These are phyloP conservation scores for Geranium incanum DNA, from an alignment of 441 rosid species.

Conservation along the genomic window DNA sequence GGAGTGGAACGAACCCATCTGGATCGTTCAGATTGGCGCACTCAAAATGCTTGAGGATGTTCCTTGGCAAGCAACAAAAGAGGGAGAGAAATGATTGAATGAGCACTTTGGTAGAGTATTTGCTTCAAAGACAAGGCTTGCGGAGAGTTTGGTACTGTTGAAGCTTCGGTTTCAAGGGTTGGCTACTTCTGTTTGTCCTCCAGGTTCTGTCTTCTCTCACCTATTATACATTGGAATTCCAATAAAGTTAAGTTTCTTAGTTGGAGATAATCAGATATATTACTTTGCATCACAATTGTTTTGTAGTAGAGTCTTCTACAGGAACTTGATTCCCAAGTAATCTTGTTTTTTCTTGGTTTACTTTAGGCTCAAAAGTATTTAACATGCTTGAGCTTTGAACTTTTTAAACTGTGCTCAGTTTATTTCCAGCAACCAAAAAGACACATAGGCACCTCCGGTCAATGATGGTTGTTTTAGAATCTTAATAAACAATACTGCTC, in stretches of 20 bases:
- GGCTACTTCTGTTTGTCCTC: constrained; percentile 24
- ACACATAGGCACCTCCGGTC: neutral
- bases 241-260: constrained; percentile 25
- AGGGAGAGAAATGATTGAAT: constrained; percentile 25
- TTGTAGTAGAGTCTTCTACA: constrained; percentile 11
- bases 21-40: constrained; percentile 15
- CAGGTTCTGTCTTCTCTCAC: constrained; percentile 31
- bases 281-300: constrained; percentile 17
- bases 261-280: constrained; percentile 21
- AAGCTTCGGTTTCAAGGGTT: constrained; percentile 76
- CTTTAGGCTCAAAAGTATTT: constrained; percentile 1
- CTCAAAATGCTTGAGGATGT: constrained; percentile 20
- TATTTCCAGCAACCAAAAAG: no score
- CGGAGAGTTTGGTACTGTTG: constrained; percentile 50
- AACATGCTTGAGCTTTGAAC: neutral
- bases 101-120: constrained; percentile 41
- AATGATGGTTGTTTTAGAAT: neutral
- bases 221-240: constrained; percentile 16
- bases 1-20: constrained; percentile 65
- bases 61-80: constrained; percentile 25
- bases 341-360: constrained; percentile 10
- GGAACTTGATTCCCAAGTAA: constrained; percentile 33
- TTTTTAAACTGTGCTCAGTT: neutral
- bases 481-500: constrained; percentile 5
- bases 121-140: constrained; percentile 83